These are phyloP conservation scores for Zygnema circumcarinatum DNA, from an alignment of 139 green algal genomes.

Conservation along the genomic window DNA sequence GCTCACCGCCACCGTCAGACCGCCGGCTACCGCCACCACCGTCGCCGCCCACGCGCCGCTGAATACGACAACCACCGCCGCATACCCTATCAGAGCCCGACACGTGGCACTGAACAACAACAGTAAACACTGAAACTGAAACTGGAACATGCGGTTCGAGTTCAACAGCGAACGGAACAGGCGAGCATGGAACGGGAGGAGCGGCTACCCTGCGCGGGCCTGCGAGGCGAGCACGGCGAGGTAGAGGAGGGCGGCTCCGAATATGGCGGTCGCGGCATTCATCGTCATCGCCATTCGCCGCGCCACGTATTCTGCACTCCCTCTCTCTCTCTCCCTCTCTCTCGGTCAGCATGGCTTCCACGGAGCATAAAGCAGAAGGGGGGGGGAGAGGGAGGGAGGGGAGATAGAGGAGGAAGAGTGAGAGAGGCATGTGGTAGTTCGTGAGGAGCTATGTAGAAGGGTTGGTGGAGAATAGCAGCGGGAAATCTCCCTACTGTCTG, in stretches of 20 bases:
- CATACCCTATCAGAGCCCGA: not conserved
- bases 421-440: not conserved
- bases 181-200: no score
- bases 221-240: slow-evolving; percentile 25
- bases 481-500: not conserved
- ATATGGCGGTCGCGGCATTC: slow-evolving; percentile 5
- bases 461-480: not conserved
- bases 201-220: not conserved
- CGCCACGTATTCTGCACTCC: not conserved
- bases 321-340: not conserved
- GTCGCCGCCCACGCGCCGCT: slow-evolving; percentile 16
- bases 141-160: no score
- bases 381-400: not conserved
- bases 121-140: no score
- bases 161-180: no score
- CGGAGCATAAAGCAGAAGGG: not conserved
- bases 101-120: not conserved
- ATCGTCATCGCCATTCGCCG: slow-evolving; percentile 10
- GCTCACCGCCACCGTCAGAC: slow-evolving; percentile 11
- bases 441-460: not conserved
- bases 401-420: not conserved
- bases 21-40: slow-evolving; percentile 11
- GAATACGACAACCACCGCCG: no score
- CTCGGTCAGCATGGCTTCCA: not conserved
- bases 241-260: slow-evolving; percentile 18